Base-by-base conservation (phyloP, 345 rosid species). In the Salix udensis region DNA sequence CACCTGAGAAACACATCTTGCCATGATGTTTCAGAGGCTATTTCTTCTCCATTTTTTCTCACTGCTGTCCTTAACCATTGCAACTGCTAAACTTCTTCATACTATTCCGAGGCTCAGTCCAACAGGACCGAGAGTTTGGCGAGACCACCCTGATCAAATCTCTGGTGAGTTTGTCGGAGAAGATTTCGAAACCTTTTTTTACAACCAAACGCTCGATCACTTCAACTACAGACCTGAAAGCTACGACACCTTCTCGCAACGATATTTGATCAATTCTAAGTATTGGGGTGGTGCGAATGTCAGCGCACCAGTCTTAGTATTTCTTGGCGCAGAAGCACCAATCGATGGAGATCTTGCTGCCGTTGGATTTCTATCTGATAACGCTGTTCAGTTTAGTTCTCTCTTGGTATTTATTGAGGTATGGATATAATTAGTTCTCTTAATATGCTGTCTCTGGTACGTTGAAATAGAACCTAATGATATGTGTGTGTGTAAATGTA, bases 141-240 rank as follows among this genome's bases (percentile, higher is more conserved):
- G 26, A 30, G 66, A 81, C 36, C 21, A 34, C 28, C 24, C 21
- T 18, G 36, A 42, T 2, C 58, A 60, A 15, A 28, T n/a, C 44
- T 3, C 70, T 19, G 71, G 79, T 36, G 69, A 44, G 1, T 4
- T 50, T 18, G 34, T 58, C 66, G 71, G 82, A 0, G 68, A 79
- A 10, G 85, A 83, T 19, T 31, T 79, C 0, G 67, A 77, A 67
- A 81, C 86, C 1, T 83, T 74, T 61, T 82, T 77, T n/a, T 88
- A 83, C 82, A 66, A 71, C 8, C 89, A 86, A 71, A 83, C 91
- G 21, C 81, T 88, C 1, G 91, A 88, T 73, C 91, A 86, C 78
- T 88, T 88, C 80, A 86, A 77, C 70, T 88, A 80, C 40, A 79
- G 61, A 30, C 87, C 87, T 11, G 81, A 88, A 67, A 85, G 90